A percentile compares a stretch with the other conserved stretches of the same genome.
Conservation (phyloP, 2,329 filamentous ascomycete species). For the Tolypocladium guangdongense region DNA sequence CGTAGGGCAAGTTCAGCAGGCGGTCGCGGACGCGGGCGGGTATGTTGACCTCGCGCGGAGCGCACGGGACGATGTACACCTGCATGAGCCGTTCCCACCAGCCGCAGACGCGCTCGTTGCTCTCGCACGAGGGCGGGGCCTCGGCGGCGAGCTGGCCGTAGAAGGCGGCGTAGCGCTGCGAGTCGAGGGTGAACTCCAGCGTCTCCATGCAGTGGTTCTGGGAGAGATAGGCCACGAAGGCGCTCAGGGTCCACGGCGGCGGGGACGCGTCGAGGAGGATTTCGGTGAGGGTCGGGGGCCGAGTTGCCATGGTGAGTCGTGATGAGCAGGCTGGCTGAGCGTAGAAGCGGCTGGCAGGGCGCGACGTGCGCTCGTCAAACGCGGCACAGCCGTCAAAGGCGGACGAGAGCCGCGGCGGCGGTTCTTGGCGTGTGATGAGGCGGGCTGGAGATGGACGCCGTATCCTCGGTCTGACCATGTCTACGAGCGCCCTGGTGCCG, state of each 20-base stretch:
- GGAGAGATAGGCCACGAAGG: constrained; percentile 93
- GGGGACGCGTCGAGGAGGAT: constrained; percentile 79
- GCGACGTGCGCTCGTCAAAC: constrained; percentile 27
- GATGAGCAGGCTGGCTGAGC: constrained; percentile 29
- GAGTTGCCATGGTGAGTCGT: constrained; percentile 18
- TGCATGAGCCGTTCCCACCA: constrained; percentile 83
- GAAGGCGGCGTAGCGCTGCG: constrained; percentile 66
- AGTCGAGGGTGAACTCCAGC: constrained; percentile 91
- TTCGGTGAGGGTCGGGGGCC: constrained; percentile 64
- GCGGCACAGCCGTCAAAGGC: constrained; percentile 35
- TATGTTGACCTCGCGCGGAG: constrained; percentile 82
- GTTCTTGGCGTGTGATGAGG: constrained; percentile 28
- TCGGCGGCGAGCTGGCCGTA: constrained; percentile 33
- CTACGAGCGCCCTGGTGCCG: constrained; percentile 1
- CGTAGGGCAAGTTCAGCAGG: constrained; percentile 46
- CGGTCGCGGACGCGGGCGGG: constrained; percentile 75
- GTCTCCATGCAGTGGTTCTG: constrained; percentile 97
- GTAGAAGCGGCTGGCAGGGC: constrained; percentile 37
- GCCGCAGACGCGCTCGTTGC: constrained; percentile 58
- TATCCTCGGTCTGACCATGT: constrained; percentile 37
- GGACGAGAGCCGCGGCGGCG: constrained; percentile 32
- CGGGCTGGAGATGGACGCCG: constrained; percentile 33
- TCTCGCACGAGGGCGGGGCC: constrained; percentile 26
- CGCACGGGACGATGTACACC: constrained; percentile 79
- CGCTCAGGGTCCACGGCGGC: constrained; percentile 79